phyloP scores from a whole-genome alignment of 129 eudicot species.

The Chrysanthemum makinoi region DNA sequence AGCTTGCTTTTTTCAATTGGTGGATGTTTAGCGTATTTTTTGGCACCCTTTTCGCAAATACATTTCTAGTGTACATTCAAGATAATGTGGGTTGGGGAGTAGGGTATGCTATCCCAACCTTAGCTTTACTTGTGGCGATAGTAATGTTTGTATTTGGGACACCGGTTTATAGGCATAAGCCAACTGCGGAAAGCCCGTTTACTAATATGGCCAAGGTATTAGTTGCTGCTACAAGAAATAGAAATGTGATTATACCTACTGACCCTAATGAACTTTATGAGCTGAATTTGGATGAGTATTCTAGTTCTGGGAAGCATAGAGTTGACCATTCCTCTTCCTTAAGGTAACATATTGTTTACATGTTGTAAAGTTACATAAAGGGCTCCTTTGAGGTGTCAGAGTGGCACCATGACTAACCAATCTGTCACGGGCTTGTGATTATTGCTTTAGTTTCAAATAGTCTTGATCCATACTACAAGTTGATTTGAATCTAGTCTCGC shows the following conservation, averaged over 20 bases:
- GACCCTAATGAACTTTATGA: conserved; percentile 62
- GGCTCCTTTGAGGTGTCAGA: too few species aligned
- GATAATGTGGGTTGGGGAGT: conserved; percentile 57
- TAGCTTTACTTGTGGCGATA: conserved; percentile 48
- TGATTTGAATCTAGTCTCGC: too few species aligned
- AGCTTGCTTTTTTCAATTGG: conserved; percentile 34
- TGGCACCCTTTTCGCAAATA: conserved; percentile 62
- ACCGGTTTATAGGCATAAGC: conserved; percentile 58
- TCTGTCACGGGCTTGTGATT: too few species aligned
- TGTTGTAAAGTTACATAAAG: background rate
- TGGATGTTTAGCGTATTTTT: conserved; percentile 79
- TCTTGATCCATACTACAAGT: too few species aligned
- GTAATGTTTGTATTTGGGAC: conserved; percentile 50
- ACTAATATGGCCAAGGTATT: conserved; percentile 56
- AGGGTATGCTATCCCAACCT: conserved; percentile 70
- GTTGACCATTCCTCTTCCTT: background rate
- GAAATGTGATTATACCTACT: conserved; percentile 37
- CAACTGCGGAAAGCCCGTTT: conserved; percentile 52
- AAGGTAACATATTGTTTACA: background rate
- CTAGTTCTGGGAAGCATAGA: conserved; percentile 32
- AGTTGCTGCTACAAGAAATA: conserved; percentile 49
- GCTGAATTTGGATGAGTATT: conserved; percentile 46
- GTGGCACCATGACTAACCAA: too few species aligned
- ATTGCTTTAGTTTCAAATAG: too few species aligned
- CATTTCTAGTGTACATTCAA: conserved; percentile 64